A percentile compares a stretch with the other conserved stretches of the same genome.
These are phyloP conservation scores for Pseudonitzschia multiseries DNA, from an alignment of 108 stramenopile species.

Conservation along the genomic window DNA sequence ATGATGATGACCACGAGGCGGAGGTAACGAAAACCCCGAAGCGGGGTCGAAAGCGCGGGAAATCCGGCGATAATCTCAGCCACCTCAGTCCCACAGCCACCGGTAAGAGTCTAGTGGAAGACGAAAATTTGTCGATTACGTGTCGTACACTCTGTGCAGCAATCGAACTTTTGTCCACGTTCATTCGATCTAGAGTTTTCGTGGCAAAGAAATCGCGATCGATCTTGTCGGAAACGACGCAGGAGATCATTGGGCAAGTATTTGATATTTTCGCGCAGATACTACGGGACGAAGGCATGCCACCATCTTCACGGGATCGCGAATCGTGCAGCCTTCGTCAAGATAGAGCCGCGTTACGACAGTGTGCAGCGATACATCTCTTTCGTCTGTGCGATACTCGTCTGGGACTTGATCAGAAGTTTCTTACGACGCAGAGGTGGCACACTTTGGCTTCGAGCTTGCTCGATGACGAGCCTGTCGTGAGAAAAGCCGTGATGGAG, in stretches of 20 bases:
- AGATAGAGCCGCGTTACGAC: conserved; percentile 67
- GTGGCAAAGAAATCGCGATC: conserved; percentile 19
- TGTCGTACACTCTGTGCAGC: conserved; percentile 65
- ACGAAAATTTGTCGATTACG: conserved; percentile 47
- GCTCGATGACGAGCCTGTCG: conserved; percentile 58
- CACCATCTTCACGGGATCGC: conserved; percentile 18
- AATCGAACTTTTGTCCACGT: conserved; percentile 71
- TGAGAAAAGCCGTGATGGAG: conserved; percentile 59
- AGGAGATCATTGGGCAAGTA: conserved; percentile 15
- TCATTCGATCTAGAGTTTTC: conserved; percentile 59
- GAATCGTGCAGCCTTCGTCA: conserved; percentile 21
- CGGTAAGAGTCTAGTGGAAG: conserved; percentile 31
- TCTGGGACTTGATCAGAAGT: conserved; percentile 56
- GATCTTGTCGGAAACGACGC: neutral
- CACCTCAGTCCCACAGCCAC: conserved; percentile 21
- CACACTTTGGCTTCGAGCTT: conserved; percentile 54
- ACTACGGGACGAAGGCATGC: conserved; percentile 21
- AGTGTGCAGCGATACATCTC: conserved; percentile 68
- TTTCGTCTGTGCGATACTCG: conserved; percentile 76
- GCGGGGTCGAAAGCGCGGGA: conserved; percentile 19
- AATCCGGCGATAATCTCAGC: neutral
- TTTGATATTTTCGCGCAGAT: conserved; percentile 25
- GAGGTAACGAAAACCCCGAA: conserved; percentile 17
- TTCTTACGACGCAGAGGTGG: conserved; percentile 63
- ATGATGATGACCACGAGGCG: conserved; percentile 32